A percentile compares a stretch with the other conserved stretches of the same genome.
These are phyloP conservation scores for Ashbya aceris DNA, from an alignment of 1,139 yeast genomes.

Conservation along the genomic window DNA sequence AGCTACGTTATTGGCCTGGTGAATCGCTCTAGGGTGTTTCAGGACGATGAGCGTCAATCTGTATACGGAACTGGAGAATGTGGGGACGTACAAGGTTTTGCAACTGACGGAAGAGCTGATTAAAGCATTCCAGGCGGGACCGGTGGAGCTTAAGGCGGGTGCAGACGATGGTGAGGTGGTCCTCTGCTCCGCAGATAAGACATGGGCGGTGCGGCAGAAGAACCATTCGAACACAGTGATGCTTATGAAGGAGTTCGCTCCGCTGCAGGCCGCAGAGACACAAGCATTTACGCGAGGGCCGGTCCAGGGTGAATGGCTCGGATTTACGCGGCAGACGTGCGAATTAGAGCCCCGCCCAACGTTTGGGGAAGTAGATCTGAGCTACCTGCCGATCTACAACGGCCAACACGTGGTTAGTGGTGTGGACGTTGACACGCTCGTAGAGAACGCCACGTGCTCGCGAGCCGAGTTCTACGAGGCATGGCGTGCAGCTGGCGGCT, in stretches of 20 bases:
- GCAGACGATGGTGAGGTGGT: slow-evolving; percentile 39
- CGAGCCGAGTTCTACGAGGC: slow-evolving; percentile 39
- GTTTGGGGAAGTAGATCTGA: slow-evolving; percentile 38
- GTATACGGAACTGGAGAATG: slow-evolving; percentile 23
- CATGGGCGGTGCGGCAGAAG: slow-evolving; percentile 66
- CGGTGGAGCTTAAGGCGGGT: slow-evolving; percentile 40
- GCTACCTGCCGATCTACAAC: slow-evolving; percentile 41
- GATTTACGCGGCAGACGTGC: slow-evolving; percentile 37
- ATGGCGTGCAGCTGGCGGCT: slow-evolving; percentile 54
- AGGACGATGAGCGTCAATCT: slow-evolving; percentile 9
- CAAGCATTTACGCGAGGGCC: slow-evolving; percentile 23
- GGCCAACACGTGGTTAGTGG: slow-evolving; percentile 24
- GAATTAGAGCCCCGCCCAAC: slow-evolving; percentile 43
- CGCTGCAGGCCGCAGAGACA: slow-evolving; percentile 19
- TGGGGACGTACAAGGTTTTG: slow-evolving; percentile 42
- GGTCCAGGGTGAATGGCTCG: slow-evolving; percentile 29
- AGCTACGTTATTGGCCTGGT: too few species aligned
- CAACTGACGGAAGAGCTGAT: slow-evolving; percentile 53
- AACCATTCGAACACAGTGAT: slow-evolving; percentile 80
- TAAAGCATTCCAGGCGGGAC: slow-evolving; percentile 33
- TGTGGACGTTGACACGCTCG: slow-evolving; percentile 32
- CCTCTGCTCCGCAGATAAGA: slow-evolving; percentile 48
- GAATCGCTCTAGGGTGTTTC: background rate
- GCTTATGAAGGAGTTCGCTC: slow-evolving; percentile 32
- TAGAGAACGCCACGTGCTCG: slow-evolving; percentile 48